Conservation (phyloP, 345 rosid genomes). For the Erysimum cheiranthoides region DNA sequence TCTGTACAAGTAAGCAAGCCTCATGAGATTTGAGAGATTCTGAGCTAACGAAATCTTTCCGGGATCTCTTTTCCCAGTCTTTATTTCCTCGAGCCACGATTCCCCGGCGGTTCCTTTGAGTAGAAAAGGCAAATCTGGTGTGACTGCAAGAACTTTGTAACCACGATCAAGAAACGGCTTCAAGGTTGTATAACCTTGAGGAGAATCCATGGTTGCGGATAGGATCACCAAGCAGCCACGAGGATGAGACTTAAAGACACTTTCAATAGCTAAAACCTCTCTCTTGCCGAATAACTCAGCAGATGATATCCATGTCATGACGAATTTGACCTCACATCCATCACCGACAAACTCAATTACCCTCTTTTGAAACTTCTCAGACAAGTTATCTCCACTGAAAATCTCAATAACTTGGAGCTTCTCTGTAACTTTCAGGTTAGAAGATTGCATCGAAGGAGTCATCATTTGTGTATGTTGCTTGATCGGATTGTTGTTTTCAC, state of each 20-base stretch:
- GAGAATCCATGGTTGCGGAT: constrained; percentile 67
- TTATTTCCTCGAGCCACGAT: constrained; percentile 63
- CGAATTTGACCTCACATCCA: constrained; percentile 57
- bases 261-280: constrained; percentile 62
- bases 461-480: constrained; percentile 16
- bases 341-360: constrained; percentile 53
- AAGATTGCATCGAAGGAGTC: constrained; percentile 38
- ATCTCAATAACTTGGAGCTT: constrained; percentile 49
- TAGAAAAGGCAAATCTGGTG: constrained; percentile 67
- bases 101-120: constrained; percentile 67
- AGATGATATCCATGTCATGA: constrained; percentile 83
- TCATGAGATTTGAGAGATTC: constrained; percentile 73
- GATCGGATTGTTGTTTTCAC: constrained; percentile 13
- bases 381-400: constrained; percentile 53
- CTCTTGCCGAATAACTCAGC: constrained; percentile 53
- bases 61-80: constrained; percentile 63
- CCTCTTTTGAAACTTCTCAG: constrained; percentile 55
- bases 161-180: constrained; percentile 62
- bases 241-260: constrained; percentile 67
- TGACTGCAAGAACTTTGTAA: constrained; percentile 58
- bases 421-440: constrained; percentile 43
- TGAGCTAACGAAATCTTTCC: constrained; percentile 72
- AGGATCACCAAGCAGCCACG: constrained; percentile 66
- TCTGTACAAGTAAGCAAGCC: constrained; percentile 68
- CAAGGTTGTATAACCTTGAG: constrained; percentile 55